These are phyloP conservation scores for Anacardium occidentale DNA, from an alignment of 345 rosid species.

Conservation along the genomic window DNA sequence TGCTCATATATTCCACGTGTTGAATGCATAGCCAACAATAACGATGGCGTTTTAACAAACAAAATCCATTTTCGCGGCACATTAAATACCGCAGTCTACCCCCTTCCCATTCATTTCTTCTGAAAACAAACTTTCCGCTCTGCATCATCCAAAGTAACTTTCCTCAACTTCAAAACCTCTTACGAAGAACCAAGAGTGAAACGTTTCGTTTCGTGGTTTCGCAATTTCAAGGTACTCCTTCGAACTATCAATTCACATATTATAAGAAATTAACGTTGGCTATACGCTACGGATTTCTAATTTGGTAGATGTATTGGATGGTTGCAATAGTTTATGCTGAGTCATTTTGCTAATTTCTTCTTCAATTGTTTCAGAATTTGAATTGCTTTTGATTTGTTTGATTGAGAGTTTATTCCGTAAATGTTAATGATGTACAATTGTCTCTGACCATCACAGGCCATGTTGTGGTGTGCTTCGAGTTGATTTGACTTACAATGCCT, in stretches of 20 bases:
- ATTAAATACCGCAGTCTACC: neutral
- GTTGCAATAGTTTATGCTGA: neutral
- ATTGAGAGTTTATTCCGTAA: neutral
- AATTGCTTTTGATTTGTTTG: neutral
- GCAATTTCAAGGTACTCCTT: conserved; percentile 2
- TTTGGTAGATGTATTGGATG: neutral
- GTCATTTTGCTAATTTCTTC: neutral
- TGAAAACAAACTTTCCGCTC: neutral
- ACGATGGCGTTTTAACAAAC: conserved; percentile 2
- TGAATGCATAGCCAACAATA: neutral
- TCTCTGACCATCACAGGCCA: neutral
- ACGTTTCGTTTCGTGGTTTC: neutral
- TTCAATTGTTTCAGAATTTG: neutral
- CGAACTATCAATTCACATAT: neutral
- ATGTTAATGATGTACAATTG: neutral
- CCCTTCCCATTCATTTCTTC: neutral
- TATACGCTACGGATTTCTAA: too few relatives aligned
- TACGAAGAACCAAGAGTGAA: neutral
- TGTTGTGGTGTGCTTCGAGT: too few relatives aligned
- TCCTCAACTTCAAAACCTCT: neutral
- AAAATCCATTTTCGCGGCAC: neutral
- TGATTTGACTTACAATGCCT: neutral
- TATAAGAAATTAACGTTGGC: too few relatives aligned
- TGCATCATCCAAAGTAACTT: neutral
- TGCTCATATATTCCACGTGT: neutral